Conservation (phyloP, 495 filamentous ascomycete species). For the Penicilliopsis zonata region DNA sequence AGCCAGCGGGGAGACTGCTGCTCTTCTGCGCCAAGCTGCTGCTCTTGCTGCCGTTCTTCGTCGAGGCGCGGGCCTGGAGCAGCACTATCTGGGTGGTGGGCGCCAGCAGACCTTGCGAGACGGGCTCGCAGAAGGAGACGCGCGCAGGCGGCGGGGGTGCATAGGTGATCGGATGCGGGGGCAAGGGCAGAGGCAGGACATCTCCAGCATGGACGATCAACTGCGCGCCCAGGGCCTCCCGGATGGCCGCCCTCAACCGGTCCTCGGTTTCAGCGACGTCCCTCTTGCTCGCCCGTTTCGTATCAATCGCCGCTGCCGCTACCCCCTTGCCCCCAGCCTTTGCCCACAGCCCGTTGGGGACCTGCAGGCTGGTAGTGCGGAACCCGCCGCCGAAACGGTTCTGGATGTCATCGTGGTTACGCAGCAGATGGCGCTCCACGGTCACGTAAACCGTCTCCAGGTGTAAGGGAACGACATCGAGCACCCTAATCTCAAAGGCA, state of each 20-base stretch:
- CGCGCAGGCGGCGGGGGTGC: constrained; percentile 63
- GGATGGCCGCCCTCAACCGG: constrained; percentile 62
- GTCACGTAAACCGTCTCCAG: constrained; percentile 78
- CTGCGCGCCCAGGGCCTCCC: constrained; percentile 55
- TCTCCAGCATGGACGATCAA: constrained; percentile 77
- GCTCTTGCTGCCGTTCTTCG: too few relatives aligned
- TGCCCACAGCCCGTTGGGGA: constrained; percentile 26
- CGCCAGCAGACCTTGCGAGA: constrained; percentile 73
- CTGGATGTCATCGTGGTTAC: constrained; percentile 49
- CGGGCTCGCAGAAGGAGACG: constrained; percentile 54
- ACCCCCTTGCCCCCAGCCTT: constrained; percentile 23
- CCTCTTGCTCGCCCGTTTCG: constrained; percentile 24
- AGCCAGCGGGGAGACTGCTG: constrained; percentile 14
- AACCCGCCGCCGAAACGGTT: constrained; percentile 53
- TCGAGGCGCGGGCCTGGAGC: constrained; percentile 46
- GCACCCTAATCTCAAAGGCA: constrained; percentile 65
- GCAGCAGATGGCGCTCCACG: constrained; percentile 63
- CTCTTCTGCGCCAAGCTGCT: constrained; percentile 19
- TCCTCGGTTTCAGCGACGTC: constrained; percentile 42
- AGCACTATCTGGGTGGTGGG: constrained; percentile 60
- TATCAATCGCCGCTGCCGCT: too few relatives aligned
- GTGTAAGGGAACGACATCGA: constrained; percentile 68
- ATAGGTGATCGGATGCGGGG: constrained; percentile 83
- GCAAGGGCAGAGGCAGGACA: constrained; percentile 67
- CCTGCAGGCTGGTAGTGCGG: constrained; percentile 16